Evolutionary conservation across 768 basidiomycete species (phyloP).

Genomic region (Lactarius deliciosus): DNA sequence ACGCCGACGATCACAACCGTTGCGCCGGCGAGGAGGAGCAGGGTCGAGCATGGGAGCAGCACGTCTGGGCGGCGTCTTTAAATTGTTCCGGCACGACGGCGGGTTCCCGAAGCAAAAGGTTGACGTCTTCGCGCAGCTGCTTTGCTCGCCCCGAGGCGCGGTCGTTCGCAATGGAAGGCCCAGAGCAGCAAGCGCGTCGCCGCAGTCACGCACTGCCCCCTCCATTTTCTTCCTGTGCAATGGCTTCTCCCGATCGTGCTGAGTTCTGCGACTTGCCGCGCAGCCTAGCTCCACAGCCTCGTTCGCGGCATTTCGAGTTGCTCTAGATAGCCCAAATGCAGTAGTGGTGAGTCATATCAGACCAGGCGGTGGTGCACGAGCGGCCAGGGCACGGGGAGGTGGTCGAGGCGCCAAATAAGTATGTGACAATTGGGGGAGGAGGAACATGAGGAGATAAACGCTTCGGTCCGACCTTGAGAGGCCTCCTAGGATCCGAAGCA

Average conservation of each 20-base stretch:
- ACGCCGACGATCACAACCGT: too few relatives aligned
- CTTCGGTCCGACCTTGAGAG: background rate
- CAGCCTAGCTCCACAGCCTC: background rate
- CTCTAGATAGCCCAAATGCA: background rate
- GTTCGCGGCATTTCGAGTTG: background rate
- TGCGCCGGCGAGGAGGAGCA: too few relatives aligned
- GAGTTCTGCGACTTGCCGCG: background rate
- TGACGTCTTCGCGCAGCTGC: background rate
- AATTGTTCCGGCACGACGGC: background rate
- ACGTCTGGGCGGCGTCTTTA: too few relatives aligned
- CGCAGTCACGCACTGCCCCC: too few relatives aligned
- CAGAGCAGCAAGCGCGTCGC: background rate
- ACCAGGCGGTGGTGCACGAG: background rate
- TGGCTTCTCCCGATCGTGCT: too few relatives aligned
- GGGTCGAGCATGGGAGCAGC: too few relatives aligned
- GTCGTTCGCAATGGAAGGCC: background rate
- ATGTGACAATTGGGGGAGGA: background rate
- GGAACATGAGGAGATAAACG: too few relatives aligned
- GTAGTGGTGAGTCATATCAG: background rate
- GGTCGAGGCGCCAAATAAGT: background rate
- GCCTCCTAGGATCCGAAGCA: background rate
- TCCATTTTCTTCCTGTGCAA: background rate
- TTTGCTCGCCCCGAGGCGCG: background rate
- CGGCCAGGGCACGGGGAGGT: background rate
- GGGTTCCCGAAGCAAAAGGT: background rate